Conservation (phyloP, 2,329 filamentous ascomycete genomes). For the Talaromyces sp. region DNA sequence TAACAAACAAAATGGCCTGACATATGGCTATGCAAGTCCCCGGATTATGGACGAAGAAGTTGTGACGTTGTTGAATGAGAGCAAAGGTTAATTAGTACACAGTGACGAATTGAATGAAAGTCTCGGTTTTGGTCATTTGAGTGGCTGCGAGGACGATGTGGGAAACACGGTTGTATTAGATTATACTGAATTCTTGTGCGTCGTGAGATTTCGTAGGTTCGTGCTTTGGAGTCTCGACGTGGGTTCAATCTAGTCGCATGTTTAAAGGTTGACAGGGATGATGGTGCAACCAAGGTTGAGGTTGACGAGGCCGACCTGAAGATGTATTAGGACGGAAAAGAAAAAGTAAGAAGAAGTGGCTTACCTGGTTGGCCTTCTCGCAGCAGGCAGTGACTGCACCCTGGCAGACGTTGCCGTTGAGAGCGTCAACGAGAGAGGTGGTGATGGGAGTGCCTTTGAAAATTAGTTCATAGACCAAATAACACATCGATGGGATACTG, state of each 20-base stretch:
- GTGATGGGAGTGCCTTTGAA: constrained; percentile 18
- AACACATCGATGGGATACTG: neutral
- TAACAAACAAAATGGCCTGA: constrained; percentile 5
- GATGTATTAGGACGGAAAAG: neutral
- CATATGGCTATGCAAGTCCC: constrained; percentile 17
- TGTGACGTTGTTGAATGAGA: neutral
- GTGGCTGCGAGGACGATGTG: neutral
- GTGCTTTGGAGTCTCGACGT: neutral
- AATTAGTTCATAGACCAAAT: neutral
- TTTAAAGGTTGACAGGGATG: constrained; percentile 18
- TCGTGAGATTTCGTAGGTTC: constrained; percentile 13
- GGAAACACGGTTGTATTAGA: neutral
- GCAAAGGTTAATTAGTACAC: constrained; percentile 4
- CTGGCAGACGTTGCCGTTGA: constrained; percentile 19
- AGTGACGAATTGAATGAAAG: neutral
- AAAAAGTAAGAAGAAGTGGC: neutral
- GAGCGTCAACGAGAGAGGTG: constrained; percentile 16
- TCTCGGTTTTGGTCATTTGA: neutral
- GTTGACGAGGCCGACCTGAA: constrained; percentile 18
- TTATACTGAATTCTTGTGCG: constrained; percentile 8
- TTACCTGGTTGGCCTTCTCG: constrained; percentile 17
- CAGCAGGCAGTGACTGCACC: constrained; percentile 18
- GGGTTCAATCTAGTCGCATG: neutral
- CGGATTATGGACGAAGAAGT: constrained; percentile 11
- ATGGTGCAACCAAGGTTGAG: constrained; percentile 19